These are phyloP conservation scores for Pelargonium cotyledonis DNA, from an alignment of 441 rosid genomes.

Conservation along the genomic window DNA sequence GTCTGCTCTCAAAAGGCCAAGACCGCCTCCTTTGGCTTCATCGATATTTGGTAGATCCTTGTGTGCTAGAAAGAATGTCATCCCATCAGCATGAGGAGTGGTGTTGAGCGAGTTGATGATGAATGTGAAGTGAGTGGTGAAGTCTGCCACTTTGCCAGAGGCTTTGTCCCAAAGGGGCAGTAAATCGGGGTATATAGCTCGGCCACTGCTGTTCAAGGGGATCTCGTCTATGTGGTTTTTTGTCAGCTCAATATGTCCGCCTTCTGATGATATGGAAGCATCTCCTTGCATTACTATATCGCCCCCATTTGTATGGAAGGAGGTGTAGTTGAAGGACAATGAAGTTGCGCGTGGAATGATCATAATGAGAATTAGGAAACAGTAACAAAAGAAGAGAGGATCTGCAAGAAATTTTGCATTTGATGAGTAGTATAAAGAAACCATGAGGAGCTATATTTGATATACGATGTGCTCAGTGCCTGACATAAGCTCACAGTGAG, in stretches of 20 bases:
- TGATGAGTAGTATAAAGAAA: no score
- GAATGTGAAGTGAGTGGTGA: conserved; percentile 30
- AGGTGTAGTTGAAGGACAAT: neutral
- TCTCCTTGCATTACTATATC: neutral
- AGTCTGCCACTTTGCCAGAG: conserved; percentile 21
- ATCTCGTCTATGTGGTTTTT: neutral
- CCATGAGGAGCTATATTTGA: no score
- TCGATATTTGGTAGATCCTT: conserved; percentile 13
- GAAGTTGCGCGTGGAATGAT: neutral
- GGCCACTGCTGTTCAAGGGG: neutral
- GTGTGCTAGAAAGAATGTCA: conserved; percentile 30
- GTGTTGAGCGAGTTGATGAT: conserved; percentile 12
- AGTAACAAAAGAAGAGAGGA: neutral
- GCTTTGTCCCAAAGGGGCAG: conserved; percentile 29
- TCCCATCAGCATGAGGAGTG: conserved; percentile 16
- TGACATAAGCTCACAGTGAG: no score
- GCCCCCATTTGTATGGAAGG: neutral
- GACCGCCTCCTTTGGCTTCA: conserved; percentile 6
- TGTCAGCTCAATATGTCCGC: neutral
- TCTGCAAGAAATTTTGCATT: neutral
- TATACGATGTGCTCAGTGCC: no score
- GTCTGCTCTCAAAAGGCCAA: conserved; percentile 24
- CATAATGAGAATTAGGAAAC: neutral
- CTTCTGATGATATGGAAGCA: neutral
- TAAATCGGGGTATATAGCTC: neutral